Evolutionary conservation across 2,329 filamentous ascomycete genomes (phyloP), one percentile per base, ranked within the genome.

Genomic region (Pyricularia grisea): DNA sequence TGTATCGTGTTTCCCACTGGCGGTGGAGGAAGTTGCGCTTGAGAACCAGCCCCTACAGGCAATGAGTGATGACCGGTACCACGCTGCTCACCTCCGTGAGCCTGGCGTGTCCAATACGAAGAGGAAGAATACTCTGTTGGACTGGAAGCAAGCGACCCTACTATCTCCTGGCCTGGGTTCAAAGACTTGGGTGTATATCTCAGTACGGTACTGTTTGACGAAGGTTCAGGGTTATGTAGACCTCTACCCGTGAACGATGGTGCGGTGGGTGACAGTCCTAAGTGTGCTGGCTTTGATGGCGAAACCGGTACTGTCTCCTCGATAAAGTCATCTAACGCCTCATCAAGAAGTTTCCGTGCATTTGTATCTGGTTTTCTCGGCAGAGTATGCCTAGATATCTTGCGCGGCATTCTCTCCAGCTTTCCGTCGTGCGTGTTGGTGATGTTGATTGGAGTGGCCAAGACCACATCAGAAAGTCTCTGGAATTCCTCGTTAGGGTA

Each of bases 341-440:
- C 82, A 23, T 88, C 85, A 10, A 94, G 79, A 25, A 87, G 79
- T 71, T 88, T 85, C 69, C 87, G 85, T 0, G 86, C 81, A 36
- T 85, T 80, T 0, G 83, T 74, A 72, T 92, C 87, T 0, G 85
- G 81, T 9, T 78, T 77, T 0, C 81, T 80, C 0, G 93, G 93
- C 58, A 97, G 86, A 3, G 95, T 82, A 67, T 90, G 85, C 60
- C 92, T 84, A 0, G 92, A 89, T 2, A 97, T 83, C 73, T 93
- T 89, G 72, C 92, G 93, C 0, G 93, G 93, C 68, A 96, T 89
- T 2, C 91, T 83, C 77, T 94, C 91, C 12, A 85, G 87, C 71
- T 84, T 86, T 66, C 90, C 85, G 64, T 88, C 84, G 0, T 88
- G 73, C 77, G 88, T 72, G 10, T 78, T 79, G 66, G 82, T 79